Conservation (phyloP, 306 rosid species). For the Castanea mollissima region DNA sequence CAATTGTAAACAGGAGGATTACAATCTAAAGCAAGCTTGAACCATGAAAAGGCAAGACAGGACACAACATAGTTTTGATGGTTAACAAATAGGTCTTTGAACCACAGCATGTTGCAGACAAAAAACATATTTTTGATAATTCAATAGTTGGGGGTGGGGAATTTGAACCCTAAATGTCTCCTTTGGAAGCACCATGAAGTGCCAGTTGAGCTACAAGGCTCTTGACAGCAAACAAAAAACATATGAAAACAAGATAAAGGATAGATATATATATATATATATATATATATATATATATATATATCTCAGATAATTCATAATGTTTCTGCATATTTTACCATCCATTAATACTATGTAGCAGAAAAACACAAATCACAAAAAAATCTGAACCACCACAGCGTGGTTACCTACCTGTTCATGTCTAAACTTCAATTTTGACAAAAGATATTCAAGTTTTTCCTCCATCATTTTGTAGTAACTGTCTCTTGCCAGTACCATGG, state of each 20-base stretch:
- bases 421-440: constrained; percentile 58
- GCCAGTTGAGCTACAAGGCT: too few relatives aligned
- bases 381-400: constrained; percentile 20
- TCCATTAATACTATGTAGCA: not conserved
- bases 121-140: too few relatives aligned
- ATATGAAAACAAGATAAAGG: not conserved
- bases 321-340: not conserved
- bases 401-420: constrained; percentile 78
- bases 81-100: not conserved
- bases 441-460: constrained; percentile 51
- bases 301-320: not conserved
- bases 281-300: too few relatives aligned
- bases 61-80: too few relatives aligned
- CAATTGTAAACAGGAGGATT: not conserved
- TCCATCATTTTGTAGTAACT: constrained; percentile 70
- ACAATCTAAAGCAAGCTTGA: not conserved
- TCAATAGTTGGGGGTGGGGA: too few relatives aligned
- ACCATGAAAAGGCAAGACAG: not conserved
- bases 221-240: not conserved
- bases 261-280: not conserved
- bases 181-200: too few relatives aligned
- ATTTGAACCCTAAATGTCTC: too few relatives aligned
- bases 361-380: not conserved
- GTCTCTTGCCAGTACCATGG: constrained; percentile 60
- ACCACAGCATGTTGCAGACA: not conserved